Percentiles rank a stretch among this genome's conserved stretches.
These are phyloP conservation scores for Sphagnum magellanicum DNA, from an alignment of 228 moss, liverwort and hornwort genomes.

Conservation along the genomic window DNA sequence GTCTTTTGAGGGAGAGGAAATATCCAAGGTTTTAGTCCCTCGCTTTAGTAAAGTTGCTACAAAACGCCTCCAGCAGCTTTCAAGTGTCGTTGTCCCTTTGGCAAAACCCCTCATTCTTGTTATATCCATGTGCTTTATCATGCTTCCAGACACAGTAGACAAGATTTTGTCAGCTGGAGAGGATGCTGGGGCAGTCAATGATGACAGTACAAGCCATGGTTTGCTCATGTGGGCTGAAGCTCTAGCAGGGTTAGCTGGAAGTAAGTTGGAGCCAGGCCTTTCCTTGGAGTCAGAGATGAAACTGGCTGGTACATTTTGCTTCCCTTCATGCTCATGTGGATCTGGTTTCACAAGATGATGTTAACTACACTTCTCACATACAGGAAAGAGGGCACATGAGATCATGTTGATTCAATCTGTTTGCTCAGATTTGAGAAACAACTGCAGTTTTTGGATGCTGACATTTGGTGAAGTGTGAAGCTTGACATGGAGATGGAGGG, in stretches of 20 bases:
- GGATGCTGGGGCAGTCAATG: conserved; percentile 17
- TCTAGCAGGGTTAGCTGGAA: conserved; percentile 42
- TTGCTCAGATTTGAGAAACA: no score
- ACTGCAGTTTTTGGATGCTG: no score
- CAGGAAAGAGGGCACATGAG: no score
- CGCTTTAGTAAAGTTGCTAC: conserved; percentile 37
- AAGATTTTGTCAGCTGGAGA: conserved; percentile 26
- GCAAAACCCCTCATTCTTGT: conserved; percentile 64
- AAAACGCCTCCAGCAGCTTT: conserved; percentile 33
- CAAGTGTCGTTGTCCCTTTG: conserved; percentile 34
- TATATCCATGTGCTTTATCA: conserved; percentile 42
- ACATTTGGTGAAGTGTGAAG: background rate
- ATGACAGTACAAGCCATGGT: conserved; percentile 26
- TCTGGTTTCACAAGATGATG: no score
- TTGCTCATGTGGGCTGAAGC: conserved; percentile 44
- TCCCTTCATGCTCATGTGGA: background rate
- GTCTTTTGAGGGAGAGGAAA: conserved; percentile 32
- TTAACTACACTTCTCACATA: no score
- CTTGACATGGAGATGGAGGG: background rate
- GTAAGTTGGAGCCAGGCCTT: conserved; percentile 49
- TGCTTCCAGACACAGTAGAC: conserved; percentile 37
- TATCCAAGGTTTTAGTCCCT: conserved; percentile 22
- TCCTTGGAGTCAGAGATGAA: conserved; percentile 54
- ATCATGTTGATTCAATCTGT: no score
- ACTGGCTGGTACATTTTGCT: conserved; percentile 31